phyloP scores from a whole-genome alignment of 2,329 filamentous ascomycete species.

The Exophiala dermatitidis region DNA sequence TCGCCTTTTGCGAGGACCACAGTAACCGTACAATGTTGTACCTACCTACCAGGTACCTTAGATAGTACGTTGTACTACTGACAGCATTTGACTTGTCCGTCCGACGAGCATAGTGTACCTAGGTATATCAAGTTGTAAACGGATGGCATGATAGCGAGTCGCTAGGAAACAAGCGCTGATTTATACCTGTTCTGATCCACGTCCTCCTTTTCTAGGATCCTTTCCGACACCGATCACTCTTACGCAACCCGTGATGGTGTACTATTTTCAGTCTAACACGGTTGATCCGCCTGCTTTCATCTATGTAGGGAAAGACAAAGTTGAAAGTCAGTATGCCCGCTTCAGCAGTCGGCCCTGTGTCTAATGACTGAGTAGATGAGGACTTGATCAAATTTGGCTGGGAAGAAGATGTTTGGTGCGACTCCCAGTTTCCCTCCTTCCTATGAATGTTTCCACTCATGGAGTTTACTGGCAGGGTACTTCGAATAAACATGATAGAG shows the following conservation, averaged over 20 bases:
- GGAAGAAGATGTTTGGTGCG: constrained; percentile 89
- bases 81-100: too few relatives aligned
- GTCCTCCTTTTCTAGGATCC: background rate
- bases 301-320: constrained; percentile 98
- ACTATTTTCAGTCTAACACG: constrained; percentile 84
- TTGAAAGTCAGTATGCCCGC: constrained; percentile 66
- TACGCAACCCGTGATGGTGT: constrained; percentile 60
- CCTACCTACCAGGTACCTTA: too few relatives aligned
- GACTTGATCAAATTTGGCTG: constrained; percentile 90
- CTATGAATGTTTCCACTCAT: constrained; percentile 4
- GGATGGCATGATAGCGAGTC: too few relatives aligned
- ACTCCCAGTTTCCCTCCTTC: background rate
- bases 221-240: background rate
- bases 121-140: too few relatives aligned
- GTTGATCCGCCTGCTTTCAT: constrained; percentile 78
- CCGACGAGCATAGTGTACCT: too few relatives aligned
- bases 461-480: constrained; percentile 12
- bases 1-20: too few relatives aligned
- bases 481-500: background rate
- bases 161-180: too few relatives aligned
- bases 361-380: constrained; percentile 59
- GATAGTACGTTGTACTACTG: too few relatives aligned
- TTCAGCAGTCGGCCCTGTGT: background rate
- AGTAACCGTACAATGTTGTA: too few relatives aligned
- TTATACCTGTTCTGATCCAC: too few relatives aligned